Evolutionary conservation across 352 stramenopile genomes (phyloP), one percentile per base, ranked within the genome.

Genomic region (Blastocystis sp.): DNA sequence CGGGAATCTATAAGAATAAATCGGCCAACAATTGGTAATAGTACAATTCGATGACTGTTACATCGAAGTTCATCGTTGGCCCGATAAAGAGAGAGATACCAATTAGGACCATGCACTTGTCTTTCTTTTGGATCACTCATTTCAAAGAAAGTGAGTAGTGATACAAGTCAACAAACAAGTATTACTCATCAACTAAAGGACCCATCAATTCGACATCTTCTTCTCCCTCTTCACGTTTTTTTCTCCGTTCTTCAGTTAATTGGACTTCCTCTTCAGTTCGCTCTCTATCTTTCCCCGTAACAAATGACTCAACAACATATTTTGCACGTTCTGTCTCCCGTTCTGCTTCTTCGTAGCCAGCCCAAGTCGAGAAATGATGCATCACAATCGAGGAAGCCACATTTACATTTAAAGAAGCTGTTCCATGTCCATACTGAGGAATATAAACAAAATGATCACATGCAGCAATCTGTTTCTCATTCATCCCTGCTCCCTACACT

Each of bases 371-470:
- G 89, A 96, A 97, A 87, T 91, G 91, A 88, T 98, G 93, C 88
- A 98, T 91, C 56, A 97, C 92, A 88, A 98, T 94, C 43, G 91
- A 96, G 16, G 93, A 93, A 6, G 94, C 94, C 24, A 98, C 94
- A 81, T 93, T 96, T 57, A 98, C 95, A 88, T 98, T 98, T 7
- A 98, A 91, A 87, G 93, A 97, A 24, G 94, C 94, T 2, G 94
- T 98, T 78, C 94, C 95, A 42, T 92, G 91, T 69, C 94, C 94
- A 88, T 96, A 97, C 88, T 98, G 95, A 19, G 93, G 93, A 88
- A 98, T 97, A 88, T 95, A 93, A 35, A 97, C 90, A 89, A 97
- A 97, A 37, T 91, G 89, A 89, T 97, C 93, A 89, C 95, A 98
- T 21, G 95, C 92, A 6, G 91, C 90, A 71, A 97, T 91, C 89